Conservation (phyloP, 2,329 filamentous ascomycete genomes). For the Penicillium freii region DNA sequence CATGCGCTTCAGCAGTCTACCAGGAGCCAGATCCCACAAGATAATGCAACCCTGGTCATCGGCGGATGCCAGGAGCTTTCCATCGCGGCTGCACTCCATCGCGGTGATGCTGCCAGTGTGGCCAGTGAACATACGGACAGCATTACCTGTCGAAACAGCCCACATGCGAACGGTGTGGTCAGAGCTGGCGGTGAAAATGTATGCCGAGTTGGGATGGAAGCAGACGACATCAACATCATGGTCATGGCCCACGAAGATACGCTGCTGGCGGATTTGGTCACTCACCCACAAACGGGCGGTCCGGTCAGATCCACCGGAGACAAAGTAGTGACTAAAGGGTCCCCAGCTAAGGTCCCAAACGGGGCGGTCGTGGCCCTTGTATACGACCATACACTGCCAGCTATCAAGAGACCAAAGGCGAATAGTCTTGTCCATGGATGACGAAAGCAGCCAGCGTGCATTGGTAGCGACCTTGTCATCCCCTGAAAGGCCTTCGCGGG, state of each 20-base stretch:
- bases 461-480: constrained; percentile 50
- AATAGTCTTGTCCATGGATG: constrained; percentile 80
- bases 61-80: constrained; percentile 85
- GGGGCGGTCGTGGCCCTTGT: constrained; percentile 87
- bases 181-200: constrained; percentile 87
- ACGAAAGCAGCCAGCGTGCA: constrained; percentile 79
- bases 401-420: constrained; percentile 90
- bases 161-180: constrained; percentile 98
- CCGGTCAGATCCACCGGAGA: constrained; percentile 82
- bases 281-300: constrained; percentile 89
- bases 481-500: constrained; percentile 46
- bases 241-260: constrained; percentile 88
- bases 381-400: constrained; percentile 89
- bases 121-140: constrained; percentile 87
- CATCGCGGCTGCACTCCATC: constrained; percentile 80
- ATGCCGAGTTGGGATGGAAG: constrained; percentile 93
- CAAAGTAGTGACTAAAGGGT: constrained; percentile 93
- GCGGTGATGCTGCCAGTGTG: constrained; percentile 85
- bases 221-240: constrained; percentile 86
- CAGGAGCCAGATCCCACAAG: constrained; percentile 90
- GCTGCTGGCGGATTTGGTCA: constrained; percentile 83
- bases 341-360: constrained; percentile 88
- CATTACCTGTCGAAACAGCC: constrained; percentile 82
- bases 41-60: constrained; percentile 87
- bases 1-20: constrained; percentile 83